Base-by-base conservation (phyloP, 805 yeast genomes). In the Jamesozyma jinghongensis region DNA sequence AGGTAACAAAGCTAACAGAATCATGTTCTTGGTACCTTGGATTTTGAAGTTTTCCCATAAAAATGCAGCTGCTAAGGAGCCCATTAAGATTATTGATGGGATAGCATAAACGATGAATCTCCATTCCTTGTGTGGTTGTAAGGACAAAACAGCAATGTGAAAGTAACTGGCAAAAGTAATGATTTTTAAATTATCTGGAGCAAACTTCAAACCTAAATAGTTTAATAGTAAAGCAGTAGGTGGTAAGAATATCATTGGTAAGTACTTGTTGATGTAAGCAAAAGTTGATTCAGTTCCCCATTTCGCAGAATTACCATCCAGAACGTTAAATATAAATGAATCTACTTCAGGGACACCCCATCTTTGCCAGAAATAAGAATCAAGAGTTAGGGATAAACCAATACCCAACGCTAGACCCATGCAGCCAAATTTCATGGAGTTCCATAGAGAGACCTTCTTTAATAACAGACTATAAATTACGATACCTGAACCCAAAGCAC, bases 101-200 rank as follows among this genome's bases (percentile, higher is more conserved):
- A 82, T 64, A 0, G 78, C 66, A 59, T 88, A 90, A 14, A 81
- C 67, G 32, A 90, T 77, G 54, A 90, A 90, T 51, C 97, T 73
- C 94, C 94, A 85, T 66, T 90, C 97, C 57, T 90, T 90, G 53
- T 90, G 97, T 3, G 92, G 87, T 59, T 84, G 92, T 38, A 80
- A 58, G 0, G 96, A 86, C 72, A 87, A 71, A 4, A 76, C 52
- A 1, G 66, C 45, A n/a, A 87, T 69, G 54, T 67, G 88, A 13
- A 74, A 38, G 1, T 79, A 32, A 0, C 82, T 64, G 1, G 85
- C 66, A 14, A 73, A 44, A 1, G 74, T 67, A 20, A 79, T 53
- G 5, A 78, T 61, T 32, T 73, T 69, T 29, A 75, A 51, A 17
- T 52, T 54, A 13, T 57, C 54, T 19, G 65, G 61, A 37, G 62